Evolutionary conservation across 208 protist species (phyloP), one percentile per base, ranked within the genome.

Genomic region (Acanthamoeba triangularis): DNA sequence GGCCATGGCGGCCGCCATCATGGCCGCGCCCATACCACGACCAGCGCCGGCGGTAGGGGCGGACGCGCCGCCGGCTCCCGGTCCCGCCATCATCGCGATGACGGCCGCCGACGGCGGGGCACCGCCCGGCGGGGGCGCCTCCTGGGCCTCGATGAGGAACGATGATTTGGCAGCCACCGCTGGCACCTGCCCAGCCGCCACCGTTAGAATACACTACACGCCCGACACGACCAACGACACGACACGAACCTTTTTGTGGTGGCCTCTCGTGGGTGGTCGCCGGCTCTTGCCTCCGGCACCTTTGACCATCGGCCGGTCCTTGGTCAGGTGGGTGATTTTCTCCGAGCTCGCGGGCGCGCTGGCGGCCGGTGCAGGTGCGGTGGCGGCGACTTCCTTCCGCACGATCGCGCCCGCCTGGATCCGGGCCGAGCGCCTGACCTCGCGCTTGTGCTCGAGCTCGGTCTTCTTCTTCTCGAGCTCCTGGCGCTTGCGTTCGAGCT

Each of bases 391-490:
- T 41, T 23, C n/a, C 47, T 65, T 65, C 6, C 59, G 59, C 0
- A 28, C 25, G 59, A 65, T 65, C 23, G 59, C 16, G 23, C 25
- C 59, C 6, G 56, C 82, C 56, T 90, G 82, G n/a, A 63, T 63
- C 82, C 25, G 63, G 28, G 37, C 56, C n/a, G 82, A 90, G 28
- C 82, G 37, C 82, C 82, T 54, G 28, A 28, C 47, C 56, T 90
- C 82, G 18, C 56, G 47, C 49, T 90, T 90, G 16, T 65, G 47
- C 37, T 90, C 82, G 25, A 90, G 56, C 37, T 90, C 82, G 13
- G 47, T 90, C 82, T 90, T 90, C 44, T 90, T 90, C 47, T 90
- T 90, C 37, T 90, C 82, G 25, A 90, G 82, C 37, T 90, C 82
- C 25, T 90, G 47, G 35, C 56, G 61, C 82, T 90, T 90, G 30